Conservation (phyloP, 257 asterid genomes). For the Knoxia roxburghii region DNA sequence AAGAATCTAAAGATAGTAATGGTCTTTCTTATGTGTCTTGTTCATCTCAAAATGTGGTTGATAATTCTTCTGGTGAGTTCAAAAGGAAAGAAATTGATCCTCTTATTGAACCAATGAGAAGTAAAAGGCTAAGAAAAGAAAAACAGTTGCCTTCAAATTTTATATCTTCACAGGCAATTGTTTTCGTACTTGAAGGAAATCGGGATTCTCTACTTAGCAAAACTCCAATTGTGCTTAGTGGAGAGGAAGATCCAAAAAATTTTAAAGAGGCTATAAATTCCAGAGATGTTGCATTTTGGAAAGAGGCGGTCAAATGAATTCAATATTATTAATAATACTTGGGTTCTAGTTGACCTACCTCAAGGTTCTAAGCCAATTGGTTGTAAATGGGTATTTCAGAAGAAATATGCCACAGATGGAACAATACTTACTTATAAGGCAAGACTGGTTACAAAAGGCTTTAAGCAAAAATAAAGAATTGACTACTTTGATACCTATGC, state of each 20-base stretch:
- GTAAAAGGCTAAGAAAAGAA: neutral
- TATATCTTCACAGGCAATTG: neutral
- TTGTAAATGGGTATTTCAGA: neutral
- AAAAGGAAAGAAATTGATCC: neutral
- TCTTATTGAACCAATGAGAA: neutral
- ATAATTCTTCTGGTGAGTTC: neutral
- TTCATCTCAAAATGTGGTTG: no score
- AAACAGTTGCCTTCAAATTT: neutral
- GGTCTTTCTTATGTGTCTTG: no score
- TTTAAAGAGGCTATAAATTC: neutral
- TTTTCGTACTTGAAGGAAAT: neutral
- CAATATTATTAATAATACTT: neutral
- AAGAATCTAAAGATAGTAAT: no score
- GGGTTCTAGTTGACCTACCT: neutral
- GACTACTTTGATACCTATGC: neutral
- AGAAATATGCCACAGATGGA: neutral
- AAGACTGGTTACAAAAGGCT: neutral
- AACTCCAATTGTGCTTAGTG: neutral
- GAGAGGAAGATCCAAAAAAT: neutral
- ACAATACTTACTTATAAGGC: neutral
- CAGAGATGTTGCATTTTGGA: neutral
- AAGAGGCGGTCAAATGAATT: neutral
- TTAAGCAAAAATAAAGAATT: neutral
- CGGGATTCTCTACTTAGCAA: neutral
- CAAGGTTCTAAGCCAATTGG: neutral